A percentile compares a stretch with the other conserved stretches of the same genome.
These are phyloP conservation scores for Neolentinus lepideus DNA, from an alignment of 1,284 basidiomycete genomes.

Conservation along the genomic window DNA sequence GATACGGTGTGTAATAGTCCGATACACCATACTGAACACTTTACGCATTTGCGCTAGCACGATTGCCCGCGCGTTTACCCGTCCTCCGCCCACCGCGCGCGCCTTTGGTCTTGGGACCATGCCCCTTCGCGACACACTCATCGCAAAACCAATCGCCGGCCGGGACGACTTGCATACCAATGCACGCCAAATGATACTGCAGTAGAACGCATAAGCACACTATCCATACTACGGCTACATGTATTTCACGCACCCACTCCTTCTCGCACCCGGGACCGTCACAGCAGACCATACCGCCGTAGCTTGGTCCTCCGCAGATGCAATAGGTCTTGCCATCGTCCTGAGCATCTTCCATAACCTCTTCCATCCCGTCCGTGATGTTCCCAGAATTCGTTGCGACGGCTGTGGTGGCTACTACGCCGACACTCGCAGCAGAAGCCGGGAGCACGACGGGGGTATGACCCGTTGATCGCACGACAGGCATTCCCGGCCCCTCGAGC, in stretches of 20 bases:
- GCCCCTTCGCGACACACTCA: slow-evolving; percentile 40
- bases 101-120: slow-evolving; percentile 5
- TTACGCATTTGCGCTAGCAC: slow-evolving; percentile 14
- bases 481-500: slow-evolving; percentile 73
- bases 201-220: slow-evolving; percentile 6
- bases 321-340: slow-evolving; percentile 82
- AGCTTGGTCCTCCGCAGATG: slow-evolving; percentile 81
- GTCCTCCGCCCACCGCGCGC: slow-evolving; percentile 2
- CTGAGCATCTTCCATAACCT: slow-evolving; percentile 44
- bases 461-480: slow-evolving; percentile 40
- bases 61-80: neutral
- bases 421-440: slow-evolving; percentile 12
- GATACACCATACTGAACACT: neutral
- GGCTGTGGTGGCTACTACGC: slow-evolving; percentile 12
- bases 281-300: slow-evolving; percentile 97
- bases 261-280: slow-evolving; percentile 83
- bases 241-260: slow-evolving; percentile 80
- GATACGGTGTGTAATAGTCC: neutral
- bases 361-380: slow-evolving; percentile 18
- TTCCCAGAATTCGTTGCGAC: slow-evolving; percentile 1
- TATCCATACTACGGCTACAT: slow-evolving; percentile 6
- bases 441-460: slow-evolving; percentile 18
- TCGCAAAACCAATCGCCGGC: slow-evolving; percentile 83
- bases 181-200: slow-evolving; percentile 83
- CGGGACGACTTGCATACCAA: slow-evolving; percentile 67